These are phyloP conservation scores for Yamadazyma paraphyllophila DNA, from an alignment of 805 yeast genomes.

Conservation along the genomic window DNA sequence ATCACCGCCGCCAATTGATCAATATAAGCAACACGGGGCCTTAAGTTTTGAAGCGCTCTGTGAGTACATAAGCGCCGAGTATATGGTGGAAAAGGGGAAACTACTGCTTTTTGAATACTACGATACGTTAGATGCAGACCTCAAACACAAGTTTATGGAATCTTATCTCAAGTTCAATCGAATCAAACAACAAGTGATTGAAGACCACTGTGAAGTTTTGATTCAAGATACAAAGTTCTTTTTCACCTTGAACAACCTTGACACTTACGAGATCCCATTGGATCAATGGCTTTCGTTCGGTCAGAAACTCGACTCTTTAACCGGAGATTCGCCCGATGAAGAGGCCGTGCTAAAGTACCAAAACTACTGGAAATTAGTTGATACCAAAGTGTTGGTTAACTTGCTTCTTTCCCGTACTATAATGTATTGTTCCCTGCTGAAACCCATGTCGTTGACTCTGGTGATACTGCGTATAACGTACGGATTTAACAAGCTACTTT, in stretches of 20 bases:
- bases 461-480: neutral
- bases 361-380: constrained; percentile 7
- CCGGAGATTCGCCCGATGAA: constrained; percentile 2
- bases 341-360: constrained; percentile 3
- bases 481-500: constrained; percentile 1
- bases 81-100: constrained; percentile 7
- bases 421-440: neutral
- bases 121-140: constrained; percentile 8
- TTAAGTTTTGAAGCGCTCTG: constrained; percentile 22
- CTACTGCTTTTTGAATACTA: constrained; percentile 21
- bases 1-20: too few relatives aligned
- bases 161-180: constrained; percentile 23
- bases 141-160: constrained; percentile 21
- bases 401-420: constrained; percentile 1
- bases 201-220: constrained; percentile 18
- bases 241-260: neutral
- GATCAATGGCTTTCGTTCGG: constrained; percentile 5
- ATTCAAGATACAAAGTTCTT: neutral
- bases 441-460: neutral
- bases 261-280: neutral
- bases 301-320: neutral
- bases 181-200: constrained; percentile 29
- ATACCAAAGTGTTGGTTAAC: neutral
- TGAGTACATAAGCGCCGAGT: constrained; percentile 18
- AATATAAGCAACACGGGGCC: constrained; percentile 15